A percentile compares a stretch with the other conserved stretches of the same genome.
These are phyloP conservation scores for Anthracocystis setariae DNA, from an alignment of 1,284 basidiomycete species.

Conservation along the genomic window DNA sequence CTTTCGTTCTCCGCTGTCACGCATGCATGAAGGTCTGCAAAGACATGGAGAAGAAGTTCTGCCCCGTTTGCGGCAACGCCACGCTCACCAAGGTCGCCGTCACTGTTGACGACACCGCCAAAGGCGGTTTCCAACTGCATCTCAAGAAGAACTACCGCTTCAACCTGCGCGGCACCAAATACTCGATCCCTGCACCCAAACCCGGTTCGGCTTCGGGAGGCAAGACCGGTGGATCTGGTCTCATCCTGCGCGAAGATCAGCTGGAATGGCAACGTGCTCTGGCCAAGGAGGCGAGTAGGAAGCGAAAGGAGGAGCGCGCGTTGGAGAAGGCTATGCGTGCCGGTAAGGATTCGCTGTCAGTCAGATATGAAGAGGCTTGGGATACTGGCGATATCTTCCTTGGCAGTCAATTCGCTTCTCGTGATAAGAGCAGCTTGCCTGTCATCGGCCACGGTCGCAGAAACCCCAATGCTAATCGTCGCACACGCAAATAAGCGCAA, in stretches of 20 bases:
- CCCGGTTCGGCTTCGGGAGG: conserved; percentile 72
- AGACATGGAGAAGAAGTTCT: conserved; percentile 93
- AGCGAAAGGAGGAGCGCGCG: conserved; percentile 57
- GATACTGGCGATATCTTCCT: conserved; percentile 62
- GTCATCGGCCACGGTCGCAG: conserved; percentile 63
- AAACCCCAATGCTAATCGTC: conserved; percentile 62
- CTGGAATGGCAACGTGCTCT: conserved; percentile 65
- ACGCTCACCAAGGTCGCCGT: conserved; percentile 91
- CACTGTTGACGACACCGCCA: conserved; percentile 69
- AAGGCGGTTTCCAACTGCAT: conserved; percentile 59
- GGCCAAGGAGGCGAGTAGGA: conserved; percentile 51
- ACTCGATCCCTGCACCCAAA: conserved; percentile 91
- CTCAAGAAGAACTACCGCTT: conserved; percentile 79
- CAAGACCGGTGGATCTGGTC: conserved; percentile 50
- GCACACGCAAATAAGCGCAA: conserved; percentile 34
- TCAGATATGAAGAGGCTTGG: conserved; percentile 64
- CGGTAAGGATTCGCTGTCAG: conserved; percentile 60
- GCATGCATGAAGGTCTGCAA: conserved; percentile 99
- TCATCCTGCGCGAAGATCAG: conserved; percentile 65
- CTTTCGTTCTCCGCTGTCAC: conserved; percentile 95
- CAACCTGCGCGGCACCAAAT: conserved; percentile 88
- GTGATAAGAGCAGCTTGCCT: conserved; percentile 50
- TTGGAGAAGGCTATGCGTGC: conserved; percentile 50
- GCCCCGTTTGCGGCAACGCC: conserved; percentile 94
- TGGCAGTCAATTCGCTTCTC: conserved; percentile 32